Percentiles rank a stretch among this genome's conserved stretches.
phyloP scores from a whole-genome alignment of 228 moss, liverwort and hornwort species.

The Sphagnum magellanicum region DNA sequence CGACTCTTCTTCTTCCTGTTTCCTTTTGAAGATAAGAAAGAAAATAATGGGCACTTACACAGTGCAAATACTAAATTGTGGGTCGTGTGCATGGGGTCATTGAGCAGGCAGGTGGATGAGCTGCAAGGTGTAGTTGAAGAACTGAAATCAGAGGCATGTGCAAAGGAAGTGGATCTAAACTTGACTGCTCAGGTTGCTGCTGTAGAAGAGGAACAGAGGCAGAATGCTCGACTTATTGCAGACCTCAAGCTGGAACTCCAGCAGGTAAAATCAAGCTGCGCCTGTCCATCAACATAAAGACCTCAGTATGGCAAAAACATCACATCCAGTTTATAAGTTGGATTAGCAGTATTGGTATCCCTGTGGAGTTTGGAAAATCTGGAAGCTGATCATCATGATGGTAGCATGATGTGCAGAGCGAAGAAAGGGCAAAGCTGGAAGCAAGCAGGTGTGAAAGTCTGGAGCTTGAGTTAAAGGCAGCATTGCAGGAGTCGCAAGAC shows the following conservation, averaged over 20 bases:
- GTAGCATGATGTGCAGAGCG: slow-evolving; percentile 8
- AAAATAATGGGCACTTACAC: neutral
- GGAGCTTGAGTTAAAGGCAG: slow-evolving; percentile 10
- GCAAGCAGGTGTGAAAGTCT: slow-evolving; percentile 9
- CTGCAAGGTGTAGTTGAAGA: slow-evolving; percentile 59
- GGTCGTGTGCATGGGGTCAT: no score
- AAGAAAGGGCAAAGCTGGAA: slow-evolving; percentile 9
- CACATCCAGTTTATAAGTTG: neutral
- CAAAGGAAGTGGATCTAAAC: neutral
- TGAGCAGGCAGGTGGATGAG: slow-evolving; percentile 77
- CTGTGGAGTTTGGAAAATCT: neutral
- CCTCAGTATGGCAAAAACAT: neutral
- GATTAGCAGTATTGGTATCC: no score
- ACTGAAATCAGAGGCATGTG: neutral
- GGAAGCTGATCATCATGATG: neutral
- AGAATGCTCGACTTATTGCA: slow-evolving; percentile 24
- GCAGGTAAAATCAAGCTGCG: slow-evolving; percentile 13
- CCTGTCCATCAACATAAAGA: neutral
- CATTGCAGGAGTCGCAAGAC: slow-evolving; percentile 13
- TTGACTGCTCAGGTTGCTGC: slow-evolving; percentile 11
- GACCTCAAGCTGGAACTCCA: slow-evolving; percentile 39
- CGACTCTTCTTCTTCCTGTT: neutral
- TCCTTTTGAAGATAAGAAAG: neutral
- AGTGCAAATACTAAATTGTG: no score
- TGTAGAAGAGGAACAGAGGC: slow-evolving; percentile 25